These are phyloP conservation scores for Helichrysum umbraculigerum DNA, from an alignment of 129 eudicot species.

Conservation along the genomic window DNA sequence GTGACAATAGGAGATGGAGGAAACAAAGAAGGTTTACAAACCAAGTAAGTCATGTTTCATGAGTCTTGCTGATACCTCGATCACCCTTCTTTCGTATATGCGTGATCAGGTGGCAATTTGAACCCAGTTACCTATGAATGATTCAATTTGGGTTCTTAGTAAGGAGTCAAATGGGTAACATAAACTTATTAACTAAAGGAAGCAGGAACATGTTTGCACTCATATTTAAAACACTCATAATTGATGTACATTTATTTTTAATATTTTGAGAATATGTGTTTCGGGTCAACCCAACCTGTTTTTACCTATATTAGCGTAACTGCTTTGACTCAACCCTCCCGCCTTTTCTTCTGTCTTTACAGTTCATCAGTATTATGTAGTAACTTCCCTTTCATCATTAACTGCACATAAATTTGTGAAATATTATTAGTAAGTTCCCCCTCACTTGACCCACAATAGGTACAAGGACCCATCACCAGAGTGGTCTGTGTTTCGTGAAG, in stretches of 20 bases:
- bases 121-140: background rate
- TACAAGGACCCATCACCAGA: conserved; percentile 71
- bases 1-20: conserved; percentile 98
- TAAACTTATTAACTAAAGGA: background rate
- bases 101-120: background rate
- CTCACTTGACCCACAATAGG: conserved; percentile 39
- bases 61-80: conserved; percentile 7
- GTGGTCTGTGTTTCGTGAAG: conserved; percentile 96
- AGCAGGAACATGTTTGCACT: background rate
- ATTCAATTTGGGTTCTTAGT: conserved; percentile 10
- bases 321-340: background rate
- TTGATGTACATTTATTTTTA: background rate
- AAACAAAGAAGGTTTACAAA: conserved; percentile 86
- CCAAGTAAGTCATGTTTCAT: conserved; percentile 43
- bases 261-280: background rate
- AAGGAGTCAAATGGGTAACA: background rate
- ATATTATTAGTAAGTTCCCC: background rate
- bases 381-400: background rate
- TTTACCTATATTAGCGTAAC: background rate
- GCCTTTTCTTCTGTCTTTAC: background rate
- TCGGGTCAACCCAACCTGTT: background rate
- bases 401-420: background rate
- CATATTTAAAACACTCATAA: background rate
- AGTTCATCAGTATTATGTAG: background rate
- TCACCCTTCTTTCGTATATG: conserved; percentile 1